Evolutionary conservation across 352 stramenopile species (phyloP).

Genomic region (Saprolegnia parasitica): DNA sequence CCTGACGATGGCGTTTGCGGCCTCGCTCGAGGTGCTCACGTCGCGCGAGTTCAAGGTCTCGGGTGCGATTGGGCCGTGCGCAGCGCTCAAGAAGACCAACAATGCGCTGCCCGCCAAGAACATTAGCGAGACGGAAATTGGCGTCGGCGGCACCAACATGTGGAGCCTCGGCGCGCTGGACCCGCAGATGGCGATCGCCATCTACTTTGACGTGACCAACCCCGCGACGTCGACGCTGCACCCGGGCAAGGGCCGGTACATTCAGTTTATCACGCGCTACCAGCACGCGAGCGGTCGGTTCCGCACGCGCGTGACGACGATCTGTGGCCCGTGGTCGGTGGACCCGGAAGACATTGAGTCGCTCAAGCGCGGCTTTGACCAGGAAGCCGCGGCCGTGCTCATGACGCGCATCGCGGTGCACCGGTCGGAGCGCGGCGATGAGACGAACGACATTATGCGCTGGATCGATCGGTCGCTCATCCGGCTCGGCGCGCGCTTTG

Average conservation of each 20-base stretch:
- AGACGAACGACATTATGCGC: slow-evolving; percentile 85
- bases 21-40: slow-evolving; percentile 95
- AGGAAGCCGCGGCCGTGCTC: slow-evolving; percentile 97
- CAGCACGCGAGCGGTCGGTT: slow-evolving; percentile 95
- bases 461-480: slow-evolving; percentile 97
- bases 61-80: slow-evolving; percentile 96
- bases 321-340: slow-evolving; percentile 93
- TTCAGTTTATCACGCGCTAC: slow-evolving; percentile 99
- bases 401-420: slow-evolving; percentile 88
- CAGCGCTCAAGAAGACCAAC: slow-evolving; percentile 93
- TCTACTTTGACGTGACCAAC: slow-evolving; percentile 99
- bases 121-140: slow-evolving; percentile 97
- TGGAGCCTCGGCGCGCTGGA: slow-evolving; percentile 98
- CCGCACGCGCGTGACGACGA: slow-evolving; percentile 95
- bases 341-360: slow-evolving; percentile 90
- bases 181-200: slow-evolving; percentile 95
- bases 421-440: slow-evolving; percentile 78
- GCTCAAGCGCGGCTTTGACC: slow-evolving; percentile 96
- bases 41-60: slow-evolving; percentile 98
- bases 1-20: slow-evolving; percentile 95
- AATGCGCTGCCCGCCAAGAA: slow-evolving; percentile 65
- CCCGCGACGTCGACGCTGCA: slow-evolving; percentile 47
- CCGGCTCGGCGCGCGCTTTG: slow-evolving; percentile 97
- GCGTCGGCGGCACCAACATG: slow-evolving; percentile 80
- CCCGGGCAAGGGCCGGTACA: slow-evolving; percentile 91